Conservation (phyloP, 164 flowering plant species). For the Aristolochia fimbriata region DNA sequence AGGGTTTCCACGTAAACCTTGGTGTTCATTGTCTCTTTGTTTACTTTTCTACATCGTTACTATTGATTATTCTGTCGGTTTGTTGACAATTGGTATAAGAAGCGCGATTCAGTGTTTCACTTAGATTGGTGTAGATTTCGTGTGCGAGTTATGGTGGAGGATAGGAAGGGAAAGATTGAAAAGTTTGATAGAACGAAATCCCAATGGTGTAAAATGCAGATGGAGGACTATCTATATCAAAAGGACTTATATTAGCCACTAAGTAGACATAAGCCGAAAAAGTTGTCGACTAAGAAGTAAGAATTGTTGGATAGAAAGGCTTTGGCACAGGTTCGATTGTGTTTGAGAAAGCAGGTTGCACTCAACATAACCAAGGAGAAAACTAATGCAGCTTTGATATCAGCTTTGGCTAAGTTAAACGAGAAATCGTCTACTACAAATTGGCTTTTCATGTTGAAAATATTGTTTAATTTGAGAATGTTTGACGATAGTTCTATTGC, state of each 20-base stretch:
- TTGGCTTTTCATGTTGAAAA: background rate
- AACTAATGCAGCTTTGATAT: background rate
- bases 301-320: background rate
- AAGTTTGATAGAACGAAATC: background rate
- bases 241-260: no score
- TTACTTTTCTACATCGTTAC: no score
- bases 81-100: no score
- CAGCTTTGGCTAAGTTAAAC: background rate
- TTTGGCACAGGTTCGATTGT: no score
- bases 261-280: no score
- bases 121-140: no score
- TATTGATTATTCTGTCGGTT: no score
- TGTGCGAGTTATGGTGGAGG: no score
- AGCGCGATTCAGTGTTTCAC: no score
- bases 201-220: background rate
- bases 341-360: background rate
- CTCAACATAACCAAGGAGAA: background rate
- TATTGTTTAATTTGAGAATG: background rate
- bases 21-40: no score
- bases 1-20: no score
- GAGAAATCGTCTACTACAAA: background rate
- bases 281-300: background rate
- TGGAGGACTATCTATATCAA: background rate
- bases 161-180: no score
- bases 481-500: background rate